Percentiles rank a stretch among this genome's conserved stretches.
Evolutionary conservation across 2,329 filamentous ascomycete species (phyloP).

Genomic region (Dactylellina parvicollis): DNA sequence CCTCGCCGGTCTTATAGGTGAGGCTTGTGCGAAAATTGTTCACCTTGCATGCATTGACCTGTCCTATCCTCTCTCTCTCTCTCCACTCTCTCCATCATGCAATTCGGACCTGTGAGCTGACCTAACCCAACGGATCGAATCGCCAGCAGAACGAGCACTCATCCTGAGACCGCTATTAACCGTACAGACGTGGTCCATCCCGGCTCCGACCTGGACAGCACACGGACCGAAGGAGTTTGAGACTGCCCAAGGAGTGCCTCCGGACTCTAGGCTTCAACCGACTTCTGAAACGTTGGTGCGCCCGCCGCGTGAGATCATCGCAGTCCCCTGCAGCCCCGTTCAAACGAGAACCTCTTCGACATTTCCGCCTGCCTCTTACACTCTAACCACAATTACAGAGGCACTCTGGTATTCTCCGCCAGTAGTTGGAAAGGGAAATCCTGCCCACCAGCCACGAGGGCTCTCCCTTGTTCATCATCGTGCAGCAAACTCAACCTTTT

Average conservation of each 20-base stretch:
- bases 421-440: not conserved
- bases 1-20: not conserved
- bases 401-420: not conserved
- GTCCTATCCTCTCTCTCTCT: not conserved
- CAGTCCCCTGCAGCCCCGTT: conserved; percentile 36
- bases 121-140: conserved; percentile 7
- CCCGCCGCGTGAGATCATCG: conserved; percentile 39
- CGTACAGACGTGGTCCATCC: conserved; percentile 37
- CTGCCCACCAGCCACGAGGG: conserved; percentile 24
- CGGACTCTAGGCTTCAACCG: conserved; percentile 26
- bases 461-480: conserved; percentile 32
- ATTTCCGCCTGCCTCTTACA: conserved; percentile 33
- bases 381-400: too few species aligned
- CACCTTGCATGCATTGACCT: conserved; percentile 18
- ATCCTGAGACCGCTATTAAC: conserved; percentile 24
- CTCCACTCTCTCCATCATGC: not conserved
- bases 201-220: not conserved
- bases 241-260: conserved; percentile 27
- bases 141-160: not conserved
- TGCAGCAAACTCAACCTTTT: conserved; percentile 5
- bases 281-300: conserved; percentile 51
- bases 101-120: not conserved
- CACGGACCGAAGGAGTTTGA: conserved; percentile 34
- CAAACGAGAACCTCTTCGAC: conserved; percentile 34
- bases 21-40: too few species aligned